A percentile compares a stretch with the other conserved stretches of the same genome.
Conservation (phyloP, 176 grass and related monocot genomes). For the Rhynchospora pubera region DNA sequence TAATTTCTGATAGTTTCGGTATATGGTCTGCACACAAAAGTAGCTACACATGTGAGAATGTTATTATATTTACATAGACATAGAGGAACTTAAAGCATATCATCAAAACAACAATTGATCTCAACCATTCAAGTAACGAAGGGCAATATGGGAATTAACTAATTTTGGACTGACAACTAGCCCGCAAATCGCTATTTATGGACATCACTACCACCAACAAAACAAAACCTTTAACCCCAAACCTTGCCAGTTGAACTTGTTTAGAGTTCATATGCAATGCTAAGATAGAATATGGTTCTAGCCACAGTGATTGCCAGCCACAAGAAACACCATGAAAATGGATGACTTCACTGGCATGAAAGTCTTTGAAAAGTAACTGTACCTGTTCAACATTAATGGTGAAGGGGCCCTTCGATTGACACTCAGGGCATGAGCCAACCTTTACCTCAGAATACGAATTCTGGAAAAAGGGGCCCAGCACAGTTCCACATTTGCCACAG, state of each 20-base stretch:
- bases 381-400: slow-evolving; percentile 92
- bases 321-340: neutral
- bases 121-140: neutral
- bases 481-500: slow-evolving; percentile 78
- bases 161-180: neutral
- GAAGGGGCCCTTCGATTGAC: slow-evolving; percentile 95
- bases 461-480: slow-evolving; percentile 95
- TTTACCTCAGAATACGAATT: slow-evolving; percentile 95
- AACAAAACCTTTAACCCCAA: neutral
- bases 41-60: neutral
- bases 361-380: slow-evolving; percentile 10
- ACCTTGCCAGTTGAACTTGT: neutral
- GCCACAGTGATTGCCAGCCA: neutral
- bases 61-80: neutral
- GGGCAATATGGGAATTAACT: neutral
- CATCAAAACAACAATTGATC: slow-evolving; percentile 1
- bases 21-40: slow-evolving; percentile 60
- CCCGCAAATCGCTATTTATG: neutral
- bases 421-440: slow-evolving; percentile 92
- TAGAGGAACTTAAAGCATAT: neutral
- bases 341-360: neutral
- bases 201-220: neutral
- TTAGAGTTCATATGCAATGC: neutral
- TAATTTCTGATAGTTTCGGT: slow-evolving; percentile 97
- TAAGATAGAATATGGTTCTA: neutral